Base-by-base conservation (phyloP, 257 asterid genomes). In the Sherardia arvensis region DNA sequence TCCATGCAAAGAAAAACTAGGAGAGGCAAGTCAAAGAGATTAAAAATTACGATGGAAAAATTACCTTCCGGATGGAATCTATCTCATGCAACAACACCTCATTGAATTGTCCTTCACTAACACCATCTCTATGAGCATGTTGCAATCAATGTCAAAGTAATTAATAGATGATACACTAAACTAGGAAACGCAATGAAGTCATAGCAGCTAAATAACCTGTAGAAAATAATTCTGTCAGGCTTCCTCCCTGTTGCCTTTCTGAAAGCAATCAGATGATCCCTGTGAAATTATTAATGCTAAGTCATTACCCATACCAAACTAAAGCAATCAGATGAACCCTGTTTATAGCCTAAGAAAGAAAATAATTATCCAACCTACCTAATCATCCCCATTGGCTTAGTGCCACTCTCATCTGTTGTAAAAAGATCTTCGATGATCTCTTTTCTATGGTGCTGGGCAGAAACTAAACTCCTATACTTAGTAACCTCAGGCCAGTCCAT, bases 401-500 rank as follows among this genome's bases (percentile, higher is more conserved):
- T 0, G 4, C 94, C 95, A 51, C 38, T 80, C 5, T 33, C 55
- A 8, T 26, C 66, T 38, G 2, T 23, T 0, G 10, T 69, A 34
- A 70, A 89, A 0, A 92, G 86, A 71, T 86, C 97, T 43, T 78
- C 79, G 28, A 92, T 87, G 0, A 88, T 92, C 45, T 92, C 95
- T 17, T 72, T 72, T 60, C 93, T 70, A 61, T 79, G 97, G 7
- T 32, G 33, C 69, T 92, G 98, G 3, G 95, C 86, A 79, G 98
- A 92, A 57, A 92, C 91, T 29, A 86, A 75, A 0, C 83, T 88
- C 69, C 91, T 77, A 62, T 84, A 92, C 69, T 77, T 89, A 0
- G 97, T 82, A 1, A 87, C 89, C 49, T 85, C 81, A 1, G 97
- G 95, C 97, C 98, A 92, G 72, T 88, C 95, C 91, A 88, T 81